Conservation (phyloP, 352 stramenopile species). For the Phytophthora fragariae region DNA sequence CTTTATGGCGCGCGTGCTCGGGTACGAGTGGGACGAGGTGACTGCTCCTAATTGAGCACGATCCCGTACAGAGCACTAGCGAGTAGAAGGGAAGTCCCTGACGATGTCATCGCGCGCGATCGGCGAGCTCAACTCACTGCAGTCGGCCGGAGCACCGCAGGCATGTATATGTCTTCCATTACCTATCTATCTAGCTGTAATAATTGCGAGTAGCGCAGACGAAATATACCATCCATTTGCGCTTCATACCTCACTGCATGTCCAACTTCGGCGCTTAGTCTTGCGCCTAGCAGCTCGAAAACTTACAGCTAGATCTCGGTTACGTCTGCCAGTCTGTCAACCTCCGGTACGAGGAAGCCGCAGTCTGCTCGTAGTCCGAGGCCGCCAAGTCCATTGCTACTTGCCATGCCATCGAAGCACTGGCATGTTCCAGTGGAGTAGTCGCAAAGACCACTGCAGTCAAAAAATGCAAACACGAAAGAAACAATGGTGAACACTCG, state of each 20-base stretch:
- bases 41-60: conserved; percentile 47
- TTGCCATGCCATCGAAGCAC: conserved; percentile 81
- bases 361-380: conserved; percentile 72
- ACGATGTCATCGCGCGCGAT: conserved; percentile 20
- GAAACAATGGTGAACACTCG: background rate
- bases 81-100: conserved; percentile 38
- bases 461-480: background rate
- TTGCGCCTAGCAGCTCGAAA: no score
- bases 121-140: conserved; percentile 12
- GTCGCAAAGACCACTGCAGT: conserved; percentile 66
- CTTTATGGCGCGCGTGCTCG: conserved; percentile 83
- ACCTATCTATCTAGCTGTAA: conserved; percentile 50
- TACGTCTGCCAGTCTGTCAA: conserved; percentile 49
- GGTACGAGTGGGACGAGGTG: conserved; percentile 90
- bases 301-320: conserved; percentile 16
- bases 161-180: conserved; percentile 41
- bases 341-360: conserved; percentile 54
- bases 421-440: conserved; percentile 55
- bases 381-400: conserved; percentile 56
- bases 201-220: conserved; percentile 45
- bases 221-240: conserved; percentile 37
- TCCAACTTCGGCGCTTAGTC: no score
- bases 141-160: conserved; percentile 13
- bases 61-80: conserved; percentile 33
- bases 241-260: conserved; percentile 3